phyloP scores from a whole-genome alignment of 768 basidiomycete species.

The Neoboletus brunneissimus region DNA sequence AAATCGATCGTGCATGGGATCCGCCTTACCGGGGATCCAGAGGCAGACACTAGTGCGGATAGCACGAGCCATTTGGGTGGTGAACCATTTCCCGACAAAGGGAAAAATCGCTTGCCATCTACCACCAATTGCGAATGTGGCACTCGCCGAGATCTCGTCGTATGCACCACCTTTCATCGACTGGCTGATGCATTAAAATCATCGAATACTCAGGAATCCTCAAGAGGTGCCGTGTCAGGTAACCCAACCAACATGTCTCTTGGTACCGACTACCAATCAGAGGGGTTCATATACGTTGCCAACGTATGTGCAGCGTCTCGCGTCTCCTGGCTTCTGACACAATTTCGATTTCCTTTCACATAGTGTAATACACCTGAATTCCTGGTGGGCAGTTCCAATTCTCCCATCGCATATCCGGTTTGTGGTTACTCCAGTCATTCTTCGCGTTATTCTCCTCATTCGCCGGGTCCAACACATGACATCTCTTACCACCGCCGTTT shows the following conservation, averaged over 20 bases:
- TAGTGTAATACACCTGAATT: conserved; percentile 31
- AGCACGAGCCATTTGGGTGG: not conserved
- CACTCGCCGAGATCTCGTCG: conserved; percentile 4
- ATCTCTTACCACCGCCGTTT: conserved; percentile 9
- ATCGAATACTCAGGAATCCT: conserved; percentile 12
- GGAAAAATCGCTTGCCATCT: conserved; percentile 21
- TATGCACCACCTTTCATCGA: conserved; percentile 7
- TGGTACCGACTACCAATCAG: not conserved
- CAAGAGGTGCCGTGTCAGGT: not conserved
- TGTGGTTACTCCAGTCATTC: conserved; percentile 30
- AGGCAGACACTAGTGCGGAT: not conserved
- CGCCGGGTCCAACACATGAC: conserved; percentile 1
- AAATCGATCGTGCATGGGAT: not conserved
- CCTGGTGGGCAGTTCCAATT: conserved; percentile 31
- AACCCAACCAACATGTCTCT: not conserved
- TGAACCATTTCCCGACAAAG: conserved; percentile 11
- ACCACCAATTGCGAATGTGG: not conserved
- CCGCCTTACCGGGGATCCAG: not conserved
- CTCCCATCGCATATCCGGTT: conserved; percentile 30
- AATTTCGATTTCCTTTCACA: not conserved
- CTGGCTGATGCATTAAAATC: not conserved
- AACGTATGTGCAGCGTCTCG: conserved; percentile 15
- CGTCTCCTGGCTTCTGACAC: not conserved
- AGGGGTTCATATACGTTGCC: conserved; percentile 30
- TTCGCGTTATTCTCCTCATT: conserved; percentile 7